Base-by-base conservation (phyloP, 2,329 filamentous ascomycete species). In the Beauveria brongniartii region DNA sequence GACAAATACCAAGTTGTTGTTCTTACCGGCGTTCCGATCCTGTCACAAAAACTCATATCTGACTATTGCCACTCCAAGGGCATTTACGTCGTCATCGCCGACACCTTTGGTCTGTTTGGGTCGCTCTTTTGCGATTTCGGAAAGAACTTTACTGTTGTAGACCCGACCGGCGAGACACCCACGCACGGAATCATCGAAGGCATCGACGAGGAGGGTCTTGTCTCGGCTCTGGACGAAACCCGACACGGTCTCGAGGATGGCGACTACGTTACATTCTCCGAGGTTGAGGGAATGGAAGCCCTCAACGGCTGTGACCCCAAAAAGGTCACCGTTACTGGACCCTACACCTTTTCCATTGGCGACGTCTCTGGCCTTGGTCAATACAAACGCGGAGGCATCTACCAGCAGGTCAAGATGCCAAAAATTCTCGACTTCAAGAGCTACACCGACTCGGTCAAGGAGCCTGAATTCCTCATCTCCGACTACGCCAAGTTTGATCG, bases 401-500 rank as follows among this genome's bases (percentile, higher is more conserved):
- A 90, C 74, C 88, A 90, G 44, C 94, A 99, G 75, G 94, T 97
- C 74, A 99, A 97, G 82, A 97, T 97, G 93, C 94, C 94, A 55
- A 96, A 94, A 78, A 84, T 91, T 59, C 77, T 97, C 69, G 84
- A 94, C 72, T 99, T 97, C 77, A 90, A 96, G 78, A 81, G 86
- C 46, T 84, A 97, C 61, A 86, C 86, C 47, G 78, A 84, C 57
- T 85, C 96, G 63, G 75, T 97, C 61, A 91, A 91, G 75, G 89
- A 91, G 62, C 94, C 94, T 2, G 93, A 97, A 69, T 86, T 95
- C 65, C 77, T 97, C 69, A 85, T 96, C 63, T 96, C 94, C 24
- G 94, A 99, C 73, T 99, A 92, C 71, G 94, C 94, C 75, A 99
- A 99, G 75, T 97, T 97, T 67, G 94, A 97, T 74, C 89, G 94